Evolutionary conservation across 2,329 filamentous ascomycete species (phyloP).

Genomic region (Nothophoma quercina): DNA sequence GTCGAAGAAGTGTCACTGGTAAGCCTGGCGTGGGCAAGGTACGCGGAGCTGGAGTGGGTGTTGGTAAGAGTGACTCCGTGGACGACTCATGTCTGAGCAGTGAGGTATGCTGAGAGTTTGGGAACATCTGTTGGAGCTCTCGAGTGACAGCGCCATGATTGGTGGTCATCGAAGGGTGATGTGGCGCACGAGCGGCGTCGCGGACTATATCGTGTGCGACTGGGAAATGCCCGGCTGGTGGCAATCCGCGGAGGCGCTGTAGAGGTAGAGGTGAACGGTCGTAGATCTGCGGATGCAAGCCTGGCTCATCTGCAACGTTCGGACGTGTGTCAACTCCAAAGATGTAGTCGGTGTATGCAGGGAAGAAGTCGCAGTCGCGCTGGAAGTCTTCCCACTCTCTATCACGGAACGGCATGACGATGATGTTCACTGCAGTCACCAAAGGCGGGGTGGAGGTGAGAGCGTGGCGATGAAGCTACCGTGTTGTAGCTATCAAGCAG

Average conservation of each 20-base stretch:
- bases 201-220: background rate
- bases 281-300: conserved; percentile 25
- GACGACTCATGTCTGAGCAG: background rate
- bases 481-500: background rate
- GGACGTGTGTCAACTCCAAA: conserved; percentile 24
- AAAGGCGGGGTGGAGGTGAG: background rate
- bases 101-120: background rate
- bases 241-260: conserved; percentile 3
- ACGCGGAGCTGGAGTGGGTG: conserved; percentile 1
- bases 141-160: background rate
- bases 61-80: background rate
- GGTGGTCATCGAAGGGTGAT: background rate
- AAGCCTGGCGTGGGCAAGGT: background rate
- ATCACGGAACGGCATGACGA: conserved; percentile 27
- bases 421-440: too few relatives aligned
- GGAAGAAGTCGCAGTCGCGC: conserved; percentile 30
- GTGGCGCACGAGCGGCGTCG: background rate
- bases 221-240: background rate
- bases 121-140: background rate
- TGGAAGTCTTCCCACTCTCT: conserved; percentile 26
- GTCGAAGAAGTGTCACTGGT: background rate
- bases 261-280: background rate
- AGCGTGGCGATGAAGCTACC: background rate
- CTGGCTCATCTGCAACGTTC: conserved; percentile 22
- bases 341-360: conserved; percentile 33